Base-by-base conservation (phyloP, 1,284 basidiomycete species). In the Hymenochaete sp. region DNA sequence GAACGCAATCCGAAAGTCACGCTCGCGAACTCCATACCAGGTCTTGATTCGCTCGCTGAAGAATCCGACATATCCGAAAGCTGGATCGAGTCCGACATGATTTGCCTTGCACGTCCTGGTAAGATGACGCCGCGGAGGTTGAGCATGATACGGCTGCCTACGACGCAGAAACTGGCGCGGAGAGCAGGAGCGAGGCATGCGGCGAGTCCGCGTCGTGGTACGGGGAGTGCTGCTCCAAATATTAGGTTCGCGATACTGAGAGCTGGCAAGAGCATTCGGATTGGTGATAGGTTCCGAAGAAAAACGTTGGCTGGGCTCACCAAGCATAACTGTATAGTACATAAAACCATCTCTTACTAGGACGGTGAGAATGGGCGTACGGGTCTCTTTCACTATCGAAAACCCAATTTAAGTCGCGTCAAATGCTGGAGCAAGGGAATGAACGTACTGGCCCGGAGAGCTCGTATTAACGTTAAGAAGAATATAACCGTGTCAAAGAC, bases 401-500 rank as follows among this genome's bases (percentile, higher is more conserved):
- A 22, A 31, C 16, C 7, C 1, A 26, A 28, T 31, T 31, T 8
- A 19, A 21, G 19, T 8, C 16, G 11, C 8, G 31, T 8, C n/a
- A 4, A 24, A 13, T 19, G 11, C 6, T 35, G 21, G 31, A 14
- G n/a, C 9, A 41, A 38, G 21, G 13, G 8, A 22, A 25, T 18
- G 21, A 31, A 43, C 40, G 16, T 8, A 48, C 47, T 36, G n/a
- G 37, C 39, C 24, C 38, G 14, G 11, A 48, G n/a, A 11, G 47
- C 47, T 32, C 47, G 14, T 11, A 35, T 24, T 2, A 48, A 19
- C 25, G 47, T 44, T 11, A 48, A 26, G 11, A 28, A n/a, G 36
- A 48, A 48, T 1, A 48, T 44, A n/a, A 48, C 38, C 4, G 47
- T 48, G 22, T 48, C 47, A 28, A 48, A 48, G 26, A 37, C 47